These are phyloP conservation scores for Mycena albidolilacea DNA, from an alignment of 768 basidiomycete genomes.

Conservation along the genomic window DNA sequence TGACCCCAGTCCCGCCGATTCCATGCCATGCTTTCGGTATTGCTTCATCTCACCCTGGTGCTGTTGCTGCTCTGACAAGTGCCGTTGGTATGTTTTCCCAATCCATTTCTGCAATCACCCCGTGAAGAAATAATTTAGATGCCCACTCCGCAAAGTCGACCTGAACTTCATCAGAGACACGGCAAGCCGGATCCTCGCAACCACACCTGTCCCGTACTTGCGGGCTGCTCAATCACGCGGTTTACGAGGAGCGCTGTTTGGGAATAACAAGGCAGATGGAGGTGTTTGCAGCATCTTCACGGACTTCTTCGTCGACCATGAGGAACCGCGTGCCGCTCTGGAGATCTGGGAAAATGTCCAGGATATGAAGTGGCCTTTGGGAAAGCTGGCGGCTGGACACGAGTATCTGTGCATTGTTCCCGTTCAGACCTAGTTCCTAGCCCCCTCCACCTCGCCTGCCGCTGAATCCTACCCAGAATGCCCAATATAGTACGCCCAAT, in stretches of 20 bases:
- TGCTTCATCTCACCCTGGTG: no score
- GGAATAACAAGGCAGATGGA: neutral
- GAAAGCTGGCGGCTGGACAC: neutral
- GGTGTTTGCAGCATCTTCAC: neutral
- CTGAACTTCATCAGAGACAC: neutral
- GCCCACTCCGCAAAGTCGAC: no score
- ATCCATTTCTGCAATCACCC: no score
- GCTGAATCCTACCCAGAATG: no score
- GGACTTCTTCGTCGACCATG: neutral
- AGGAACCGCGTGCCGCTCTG: neutral
- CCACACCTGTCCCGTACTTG: neutral
- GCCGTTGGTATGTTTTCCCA: no score
- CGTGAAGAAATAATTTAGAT: no score
- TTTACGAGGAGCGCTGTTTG: neutral
- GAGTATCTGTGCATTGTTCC: neutral
- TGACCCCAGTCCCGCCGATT: no score
- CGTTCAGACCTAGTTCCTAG: neutral
- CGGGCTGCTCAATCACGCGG: neutral
- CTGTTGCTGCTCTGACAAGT: no score
- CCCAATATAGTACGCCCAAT: no score
- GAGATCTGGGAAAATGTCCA: neutral
- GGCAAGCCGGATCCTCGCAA: neutral
- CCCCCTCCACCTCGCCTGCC: no score
- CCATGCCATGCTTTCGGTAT: no score
- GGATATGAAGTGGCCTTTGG: neutral